These are phyloP conservation scores for Cytospora paraplurivora DNA, from an alignment of 2,329 filamentous ascomycete species.

Conservation along the genomic window DNA sequence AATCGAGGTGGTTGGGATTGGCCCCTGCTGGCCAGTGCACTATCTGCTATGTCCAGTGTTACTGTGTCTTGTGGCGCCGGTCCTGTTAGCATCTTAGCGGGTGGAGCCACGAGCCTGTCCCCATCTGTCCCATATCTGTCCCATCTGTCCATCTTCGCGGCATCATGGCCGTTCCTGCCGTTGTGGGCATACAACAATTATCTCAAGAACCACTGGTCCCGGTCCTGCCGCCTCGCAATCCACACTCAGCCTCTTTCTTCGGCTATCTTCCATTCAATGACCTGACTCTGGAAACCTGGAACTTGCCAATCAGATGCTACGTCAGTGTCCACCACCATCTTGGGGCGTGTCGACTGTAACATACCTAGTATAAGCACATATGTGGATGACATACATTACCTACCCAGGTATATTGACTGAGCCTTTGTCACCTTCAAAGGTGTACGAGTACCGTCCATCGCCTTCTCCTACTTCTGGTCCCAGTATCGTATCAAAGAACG, in stretches of 20 bases:
- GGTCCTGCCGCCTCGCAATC: neutral
- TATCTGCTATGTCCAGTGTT: neutral
- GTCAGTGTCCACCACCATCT: conserved; percentile 3
- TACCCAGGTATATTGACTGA: no score
- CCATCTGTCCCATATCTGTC: no score
- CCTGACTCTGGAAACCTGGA: neutral
- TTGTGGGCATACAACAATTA: neutral
- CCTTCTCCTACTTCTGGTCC: no score
- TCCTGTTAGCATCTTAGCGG: neutral
- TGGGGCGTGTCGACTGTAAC: no score
- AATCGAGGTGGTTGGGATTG: conserved; percentile 19
- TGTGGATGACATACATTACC: no score
- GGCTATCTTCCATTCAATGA: neutral
- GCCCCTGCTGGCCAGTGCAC: neutral
- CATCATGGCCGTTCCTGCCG: neutral
- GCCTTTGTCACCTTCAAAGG: no score
- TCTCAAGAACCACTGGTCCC: neutral
- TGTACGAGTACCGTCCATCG: no score
- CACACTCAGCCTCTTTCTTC: neutral
- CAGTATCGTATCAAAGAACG: no score
- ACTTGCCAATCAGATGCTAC: neutral
- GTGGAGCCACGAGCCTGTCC: neutral
- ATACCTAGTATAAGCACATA: no score
- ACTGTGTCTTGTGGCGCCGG: neutral
- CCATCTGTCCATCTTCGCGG: neutral